Percentiles rank a stretch among this genome's conserved stretches.
phyloP scores from a whole-genome alignment of 257 asterid species.

The Solanum pinnatisectum region DNA sequence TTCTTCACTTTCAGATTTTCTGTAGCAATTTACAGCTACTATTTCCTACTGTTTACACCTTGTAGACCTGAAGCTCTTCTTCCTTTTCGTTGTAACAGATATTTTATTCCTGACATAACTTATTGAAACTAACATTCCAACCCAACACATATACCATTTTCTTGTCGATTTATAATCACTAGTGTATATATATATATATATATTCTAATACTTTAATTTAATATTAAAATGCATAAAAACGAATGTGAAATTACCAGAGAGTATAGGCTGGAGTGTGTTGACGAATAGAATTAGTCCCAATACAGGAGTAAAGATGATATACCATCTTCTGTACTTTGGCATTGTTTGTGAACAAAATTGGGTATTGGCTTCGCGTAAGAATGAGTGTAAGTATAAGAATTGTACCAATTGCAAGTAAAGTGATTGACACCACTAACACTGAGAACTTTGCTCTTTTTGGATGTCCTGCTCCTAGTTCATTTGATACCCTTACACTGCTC shows the following conservation, averaged over 20 bases:
- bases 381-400: not conserved
- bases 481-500: not conserved
- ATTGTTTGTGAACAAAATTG: not conserved
- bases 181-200: too few species aligned
- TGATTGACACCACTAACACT: not conserved
- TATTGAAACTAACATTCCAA: too few species aligned
- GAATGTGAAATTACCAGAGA: not conserved
- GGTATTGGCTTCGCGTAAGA: not conserved
- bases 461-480: not conserved
- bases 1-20: too few species aligned
- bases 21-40: too few species aligned
- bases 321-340: not conserved
- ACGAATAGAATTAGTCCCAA: not conserved
- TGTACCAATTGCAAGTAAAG: not conserved
- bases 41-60: too few species aligned
- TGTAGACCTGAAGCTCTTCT: too few species aligned
- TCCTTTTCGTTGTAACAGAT: too few species aligned
- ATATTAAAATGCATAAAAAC: too few species aligned
- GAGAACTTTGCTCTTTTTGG: conserved; percentile 1
- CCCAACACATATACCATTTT: too few species aligned
- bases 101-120: too few species aligned
- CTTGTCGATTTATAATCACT: too few species aligned
- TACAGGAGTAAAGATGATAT: conserved; percentile 2
- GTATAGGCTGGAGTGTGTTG: not conserved
- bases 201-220: too few species aligned